A percentile compares a stretch with the other conserved stretches of the same genome.
These are phyloP conservation scores for Rhizomucor pusillus DNA, from an alignment of 371 early-diverging fungal species.

Conservation along the genomic window DNA sequence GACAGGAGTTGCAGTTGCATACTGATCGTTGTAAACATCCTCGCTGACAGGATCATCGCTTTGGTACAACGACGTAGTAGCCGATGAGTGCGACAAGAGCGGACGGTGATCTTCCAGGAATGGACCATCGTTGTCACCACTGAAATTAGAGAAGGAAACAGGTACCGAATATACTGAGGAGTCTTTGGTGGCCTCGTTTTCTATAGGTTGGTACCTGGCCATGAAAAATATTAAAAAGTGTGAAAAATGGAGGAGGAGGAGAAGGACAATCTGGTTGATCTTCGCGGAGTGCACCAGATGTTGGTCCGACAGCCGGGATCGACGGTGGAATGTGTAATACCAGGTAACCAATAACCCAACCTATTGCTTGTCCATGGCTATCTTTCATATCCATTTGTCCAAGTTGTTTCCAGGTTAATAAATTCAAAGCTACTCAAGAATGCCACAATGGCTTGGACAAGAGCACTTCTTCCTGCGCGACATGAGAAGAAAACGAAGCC, in stretches of 20 bases:
- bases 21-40: slow-evolving; percentile 4
- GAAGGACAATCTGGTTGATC: neutral
- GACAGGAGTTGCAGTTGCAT: slow-evolving; percentile 25
- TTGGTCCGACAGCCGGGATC: neutral
- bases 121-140: slow-evolving; percentile 8
- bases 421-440: too few species aligned
- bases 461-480: too few species aligned
- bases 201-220: slow-evolving; percentile 29
- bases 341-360: too few species aligned
- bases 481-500: too few species aligned
- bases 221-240: slow-evolving; percentile 9
- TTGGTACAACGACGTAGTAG: slow-evolving; percentile 9
- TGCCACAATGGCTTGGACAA: too few species aligned
- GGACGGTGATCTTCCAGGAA: slow-evolving; percentile 17
- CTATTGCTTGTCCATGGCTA: too few species aligned
- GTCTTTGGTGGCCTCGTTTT: slow-evolving; percentile 20
- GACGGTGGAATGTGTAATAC: too few species aligned
- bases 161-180: slow-evolving; percentile 29
- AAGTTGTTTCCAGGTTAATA: too few species aligned
- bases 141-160: slow-evolving; percentile 18
- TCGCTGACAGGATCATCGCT: slow-evolving; percentile 3
- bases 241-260: neutral
- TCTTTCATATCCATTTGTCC: too few species aligned
- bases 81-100: slow-evolving; percentile 9
- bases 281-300: too few species aligned